A percentile compares a stretch with the other conserved stretches of the same genome.
Conservation (phyloP, 805 yeast species). For the Dipodascus geniculatus region DNA sequence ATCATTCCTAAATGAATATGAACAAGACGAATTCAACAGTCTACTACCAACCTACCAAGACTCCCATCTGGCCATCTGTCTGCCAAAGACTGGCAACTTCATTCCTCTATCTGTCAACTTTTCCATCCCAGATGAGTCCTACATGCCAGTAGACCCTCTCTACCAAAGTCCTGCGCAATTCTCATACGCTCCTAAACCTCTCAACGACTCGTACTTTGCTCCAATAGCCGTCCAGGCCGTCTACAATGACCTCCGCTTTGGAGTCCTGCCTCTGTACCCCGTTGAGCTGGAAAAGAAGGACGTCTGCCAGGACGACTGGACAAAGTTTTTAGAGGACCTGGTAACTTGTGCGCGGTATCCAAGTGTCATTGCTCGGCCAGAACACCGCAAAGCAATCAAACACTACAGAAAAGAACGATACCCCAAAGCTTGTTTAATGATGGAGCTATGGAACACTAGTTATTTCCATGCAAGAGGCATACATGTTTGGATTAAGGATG, state of each 20-base stretch:
- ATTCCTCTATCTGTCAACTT: neutral
- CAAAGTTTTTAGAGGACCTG: neutral
- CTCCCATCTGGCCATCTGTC: neutral
- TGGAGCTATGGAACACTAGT: neutral
- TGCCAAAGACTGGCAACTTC: neutral
- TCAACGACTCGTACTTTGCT: neutral
- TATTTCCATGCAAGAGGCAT: neutral
- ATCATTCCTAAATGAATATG: neutral
- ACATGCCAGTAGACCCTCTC: neutral
- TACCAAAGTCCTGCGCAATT: neutral
- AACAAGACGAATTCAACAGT: neutral
- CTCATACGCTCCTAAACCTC: neutral
- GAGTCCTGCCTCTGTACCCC: neutral
- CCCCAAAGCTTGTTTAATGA: neutral
- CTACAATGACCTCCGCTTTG: neutral
- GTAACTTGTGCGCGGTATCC: neutral
- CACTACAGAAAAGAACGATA: neutral
- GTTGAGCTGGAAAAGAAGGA: neutral
- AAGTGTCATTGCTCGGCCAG: neutral
- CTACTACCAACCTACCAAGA: neutral
- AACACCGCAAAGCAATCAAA: neutral
- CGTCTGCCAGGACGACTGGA: neutral
- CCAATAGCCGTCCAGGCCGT: neutral
- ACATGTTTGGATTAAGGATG: neutral
- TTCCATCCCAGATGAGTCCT: neutral